A percentile compares a stretch with the other conserved stretches of the same genome.
phyloP scores from a whole-genome alignment of 2,329 filamentous ascomycete species.

The Exophiala oligosperma region DNA sequence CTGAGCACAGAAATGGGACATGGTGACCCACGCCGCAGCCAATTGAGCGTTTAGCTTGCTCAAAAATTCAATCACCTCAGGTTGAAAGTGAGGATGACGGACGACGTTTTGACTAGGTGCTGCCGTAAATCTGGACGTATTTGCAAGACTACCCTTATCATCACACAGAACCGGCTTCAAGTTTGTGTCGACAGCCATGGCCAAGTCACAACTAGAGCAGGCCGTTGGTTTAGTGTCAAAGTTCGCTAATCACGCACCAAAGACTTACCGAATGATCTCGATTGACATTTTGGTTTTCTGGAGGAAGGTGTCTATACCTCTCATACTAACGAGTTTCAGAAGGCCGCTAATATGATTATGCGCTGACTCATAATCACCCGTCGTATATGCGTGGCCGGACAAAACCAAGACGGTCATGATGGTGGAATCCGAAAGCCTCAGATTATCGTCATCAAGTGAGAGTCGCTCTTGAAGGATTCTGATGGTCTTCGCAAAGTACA shows the following conservation, averaged over 20 bases:
- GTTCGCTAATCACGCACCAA: neutral
- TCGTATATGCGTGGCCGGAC: constrained; percentile 34
- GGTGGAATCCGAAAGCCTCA: constrained; percentile 34
- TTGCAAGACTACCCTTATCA: no score
- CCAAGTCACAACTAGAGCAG: no score
- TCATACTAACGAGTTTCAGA: constrained; percentile 38
- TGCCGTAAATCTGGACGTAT: no score
- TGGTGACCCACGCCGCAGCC: neutral
- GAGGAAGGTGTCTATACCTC: constrained; percentile 37
- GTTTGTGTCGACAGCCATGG: no score
- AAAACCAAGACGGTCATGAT: constrained; percentile 36
- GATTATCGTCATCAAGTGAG: constrained; percentile 18
- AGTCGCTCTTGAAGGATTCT: constrained; percentile 36
- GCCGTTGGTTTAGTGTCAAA: neutral
- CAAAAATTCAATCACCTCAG: no score
- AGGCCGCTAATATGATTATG: constrained; percentile 41
- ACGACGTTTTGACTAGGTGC: no score
- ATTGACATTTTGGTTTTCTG: constrained; percentile 37
- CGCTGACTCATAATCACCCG: constrained; percentile 33
- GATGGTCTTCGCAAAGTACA: neutral
- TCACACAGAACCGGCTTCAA: no score
- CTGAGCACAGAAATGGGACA: constrained; percentile 27
- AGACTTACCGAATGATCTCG: constrained; percentile 36
- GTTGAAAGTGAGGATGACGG: no score
- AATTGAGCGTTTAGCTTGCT: no score